phyloP scores from a whole-genome alignment of 73 alveolate species.

The Tetrahymena borealis region DNA sequence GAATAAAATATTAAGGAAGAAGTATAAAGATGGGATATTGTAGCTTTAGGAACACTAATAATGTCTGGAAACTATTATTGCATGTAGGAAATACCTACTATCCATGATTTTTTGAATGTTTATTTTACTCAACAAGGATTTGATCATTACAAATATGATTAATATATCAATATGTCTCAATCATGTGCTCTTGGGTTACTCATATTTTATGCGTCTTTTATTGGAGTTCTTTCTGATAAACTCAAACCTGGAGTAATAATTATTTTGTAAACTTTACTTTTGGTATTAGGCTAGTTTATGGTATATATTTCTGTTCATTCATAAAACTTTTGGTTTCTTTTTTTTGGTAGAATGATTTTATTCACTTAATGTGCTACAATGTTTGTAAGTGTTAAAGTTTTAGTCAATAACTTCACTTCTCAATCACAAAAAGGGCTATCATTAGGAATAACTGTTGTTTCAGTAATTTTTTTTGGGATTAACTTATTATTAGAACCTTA shows the following conservation, averaged over 20 bases:
- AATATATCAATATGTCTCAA: neutral
- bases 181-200: neutral
- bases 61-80: neutral
- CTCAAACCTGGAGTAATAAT: neutral
- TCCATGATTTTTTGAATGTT: neutral
- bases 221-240: neutral
- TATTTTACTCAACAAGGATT: neutral
- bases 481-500: neutral
- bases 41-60: neutral
- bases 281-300: neutral
- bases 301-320: neutral
- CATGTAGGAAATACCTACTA: neutral
- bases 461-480: neutral
- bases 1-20: too few relatives aligned
- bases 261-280: neutral
- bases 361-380: neutral
- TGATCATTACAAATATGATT: neutral
- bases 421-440: neutral
- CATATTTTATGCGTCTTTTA: neutral
- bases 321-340: neutral
- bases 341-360: neutral
- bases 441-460: neutral
- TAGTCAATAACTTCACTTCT: neutral
- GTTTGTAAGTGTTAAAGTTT: neutral
- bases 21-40: neutral